Conservation (phyloP, 2,329 filamentous ascomycete genomes). For the Nothophaeocryptopus gaeumannii region DNA sequence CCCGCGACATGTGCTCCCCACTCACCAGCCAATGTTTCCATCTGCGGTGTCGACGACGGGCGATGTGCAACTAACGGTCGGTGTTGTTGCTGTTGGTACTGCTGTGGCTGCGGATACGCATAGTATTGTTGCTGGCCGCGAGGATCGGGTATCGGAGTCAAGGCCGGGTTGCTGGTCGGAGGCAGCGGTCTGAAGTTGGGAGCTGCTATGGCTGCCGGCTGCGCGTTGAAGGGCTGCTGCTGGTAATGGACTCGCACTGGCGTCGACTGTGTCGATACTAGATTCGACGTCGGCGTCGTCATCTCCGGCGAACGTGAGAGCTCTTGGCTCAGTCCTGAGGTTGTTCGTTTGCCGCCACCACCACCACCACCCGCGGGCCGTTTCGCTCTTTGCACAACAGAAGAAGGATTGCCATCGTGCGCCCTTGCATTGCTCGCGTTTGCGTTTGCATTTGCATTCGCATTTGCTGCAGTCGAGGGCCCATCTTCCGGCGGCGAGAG, state of each 20-base stretch:
- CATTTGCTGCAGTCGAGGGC: constrained; percentile 5
- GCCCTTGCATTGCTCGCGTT: constrained; percentile 15
- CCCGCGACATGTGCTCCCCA: constrained; percentile 4
- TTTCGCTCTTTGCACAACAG: constrained; percentile 11
- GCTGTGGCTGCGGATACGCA: constrained; percentile 12
- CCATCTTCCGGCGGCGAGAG: constrained; percentile 47
- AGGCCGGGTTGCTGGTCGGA: constrained; percentile 27
- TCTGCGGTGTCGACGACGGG: constrained; percentile 45
- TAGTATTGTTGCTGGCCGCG: constrained; percentile 9
- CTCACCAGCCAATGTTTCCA: constrained; percentile 49
- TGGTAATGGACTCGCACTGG: constrained; percentile 9
- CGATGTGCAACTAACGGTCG: constrained; percentile 34
- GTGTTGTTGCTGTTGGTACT: constrained; percentile 16
- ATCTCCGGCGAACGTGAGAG: constrained; percentile 33
- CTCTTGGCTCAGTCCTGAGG: constrained; percentile 46
- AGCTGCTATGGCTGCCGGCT: constrained; percentile 13
- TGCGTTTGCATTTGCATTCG: not conserved
- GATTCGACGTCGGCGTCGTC: constrained; percentile 8
- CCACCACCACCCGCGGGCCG: constrained; percentile 22
- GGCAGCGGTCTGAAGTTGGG: constrained; percentile 24
- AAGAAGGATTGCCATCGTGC: constrained; percentile 34
- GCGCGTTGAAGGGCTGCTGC: constrained; percentile 12
- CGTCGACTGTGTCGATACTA: constrained; percentile 1
- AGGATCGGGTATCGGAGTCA: constrained; percentile 1
- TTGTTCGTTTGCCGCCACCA: constrained; percentile 35